Conservation (phyloP, 495 filamentous ascomycete genomes). For the Cercophora scortea region DNA sequence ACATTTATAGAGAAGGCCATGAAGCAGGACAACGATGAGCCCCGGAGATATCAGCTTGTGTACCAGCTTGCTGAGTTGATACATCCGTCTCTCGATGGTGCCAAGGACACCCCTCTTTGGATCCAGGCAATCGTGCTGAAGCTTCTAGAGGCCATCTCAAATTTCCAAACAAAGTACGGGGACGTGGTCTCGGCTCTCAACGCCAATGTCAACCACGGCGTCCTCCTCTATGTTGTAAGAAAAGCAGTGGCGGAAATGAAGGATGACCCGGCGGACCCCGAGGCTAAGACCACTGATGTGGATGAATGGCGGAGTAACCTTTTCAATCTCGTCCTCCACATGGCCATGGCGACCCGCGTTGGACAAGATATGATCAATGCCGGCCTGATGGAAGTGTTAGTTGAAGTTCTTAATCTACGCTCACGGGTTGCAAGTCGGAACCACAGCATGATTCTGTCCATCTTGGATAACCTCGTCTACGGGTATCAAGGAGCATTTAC, state of each 20-base stretch:
- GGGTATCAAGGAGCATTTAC: constrained; percentile 72
- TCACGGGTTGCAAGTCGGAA: constrained; percentile 75
- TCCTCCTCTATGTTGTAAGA: constrained; percentile 87
- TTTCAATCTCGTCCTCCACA: constrained; percentile 69
- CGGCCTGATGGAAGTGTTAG: constrained; percentile 78
- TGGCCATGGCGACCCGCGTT: constrained; percentile 63
- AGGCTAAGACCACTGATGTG: constrained; percentile 45
- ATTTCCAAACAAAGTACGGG: constrained; percentile 63
- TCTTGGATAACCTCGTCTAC: constrained; percentile 82
- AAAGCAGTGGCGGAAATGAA: constrained; percentile 79
- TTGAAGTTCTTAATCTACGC: constrained; percentile 80
- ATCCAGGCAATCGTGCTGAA: constrained; percentile 78
- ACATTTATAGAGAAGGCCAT: constrained; percentile 77
- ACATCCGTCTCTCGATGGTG: constrained; percentile 62
- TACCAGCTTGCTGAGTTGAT: constrained; percentile 90
- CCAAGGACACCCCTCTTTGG: constrained; percentile 56
- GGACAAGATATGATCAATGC: constrained; percentile 73
- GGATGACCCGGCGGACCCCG: constrained; percentile 45
- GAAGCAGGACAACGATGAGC: constrained; percentile 83
- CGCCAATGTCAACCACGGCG: constrained; percentile 90
- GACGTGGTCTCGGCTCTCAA: constrained; percentile 84
- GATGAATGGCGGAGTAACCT: constrained; percentile 87
- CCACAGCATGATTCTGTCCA: constrained; percentile 70
- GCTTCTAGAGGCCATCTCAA: constrained; percentile 71
- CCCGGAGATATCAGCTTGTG: constrained; percentile 77